Evolutionary conservation across 352 stramenopile genomes (phyloP).

Genomic region (Globisporangium cederbergense): DNA sequence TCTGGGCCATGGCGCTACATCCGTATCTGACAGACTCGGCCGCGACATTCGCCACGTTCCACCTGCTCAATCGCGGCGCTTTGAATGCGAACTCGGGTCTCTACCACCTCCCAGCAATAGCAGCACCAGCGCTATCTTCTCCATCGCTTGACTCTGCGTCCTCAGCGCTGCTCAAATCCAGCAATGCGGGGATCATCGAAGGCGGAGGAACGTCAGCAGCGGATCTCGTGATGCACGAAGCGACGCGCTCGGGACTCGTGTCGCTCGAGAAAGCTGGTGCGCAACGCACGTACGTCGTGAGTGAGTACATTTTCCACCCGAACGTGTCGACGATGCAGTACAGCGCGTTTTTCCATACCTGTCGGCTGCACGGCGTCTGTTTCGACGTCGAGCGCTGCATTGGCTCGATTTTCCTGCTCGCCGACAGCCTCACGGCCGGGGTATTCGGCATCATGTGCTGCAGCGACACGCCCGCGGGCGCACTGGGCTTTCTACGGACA

Average conservation of each 20-base stretch:
- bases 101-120: constrained; percentile 26
- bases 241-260: constrained; percentile 19
- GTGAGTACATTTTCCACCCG: constrained; percentile 77
- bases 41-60: constrained; percentile 67
- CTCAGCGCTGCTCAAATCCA: constrained; percentile 3
- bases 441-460: constrained; percentile 72
- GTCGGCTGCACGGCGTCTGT: constrained; percentile 82
- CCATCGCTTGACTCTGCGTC: background rate
- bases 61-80: constrained; percentile 46
- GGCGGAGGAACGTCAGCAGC: constrained; percentile 5
- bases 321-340: constrained; percentile 79
- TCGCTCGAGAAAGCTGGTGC: constrained; percentile 19
- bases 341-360: constrained; percentile 85
- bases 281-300: constrained; percentile 57
- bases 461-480: constrained; percentile 42
- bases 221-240: constrained; percentile 28
- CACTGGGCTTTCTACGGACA: constrained; percentile 55
- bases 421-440: constrained; percentile 77
- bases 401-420: constrained; percentile 70
- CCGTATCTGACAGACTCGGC: constrained; percentile 80
- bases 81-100: constrained; percentile 34
- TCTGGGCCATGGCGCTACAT: constrained; percentile 76
- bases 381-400: constrained; percentile 73
- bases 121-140: constrained; percentile 7
- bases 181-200: no score